Base-by-base conservation (phyloP, 129 eudicot genomes). In the Escallonia herrerae region DNA sequence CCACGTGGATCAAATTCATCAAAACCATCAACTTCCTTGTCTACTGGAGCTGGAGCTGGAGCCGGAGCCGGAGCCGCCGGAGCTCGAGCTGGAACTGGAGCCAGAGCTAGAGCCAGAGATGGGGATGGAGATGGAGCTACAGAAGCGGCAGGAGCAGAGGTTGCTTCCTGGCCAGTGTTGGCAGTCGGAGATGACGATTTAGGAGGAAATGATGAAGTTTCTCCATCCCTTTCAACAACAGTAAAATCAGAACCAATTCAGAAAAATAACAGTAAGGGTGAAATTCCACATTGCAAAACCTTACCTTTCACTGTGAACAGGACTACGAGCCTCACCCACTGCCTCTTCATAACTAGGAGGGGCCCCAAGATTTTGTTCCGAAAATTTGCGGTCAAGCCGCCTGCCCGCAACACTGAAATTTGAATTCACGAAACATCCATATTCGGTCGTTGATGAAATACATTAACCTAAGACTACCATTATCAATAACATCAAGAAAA, bases 291-390 rank as follows among this genome's bases (percentile, higher is more conserved):
- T 42, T 8, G 53, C 37, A 64, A 42, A 65, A 37, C 10, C 40
- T 15, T 80, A 94, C 99, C 95, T 84, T 59, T 94, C 95, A 61
- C 85, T 77, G 41, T 68, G 66, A 45, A 71, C 62, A 56, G 97
- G 95, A 67, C 97, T 87, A 65, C 78, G 84, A 58, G 67, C 67
- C n/a, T 75, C 82, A 73, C 85, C 82, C 60, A 86, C 90, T 53
- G 76, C 90, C 44, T 94, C 90, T 77, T 89, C 97, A 80, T 89
- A 89, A 79, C 88, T 89, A 71, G 95, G 97, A 64, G 97, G 95
- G 6, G 72, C 93, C 46, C 72, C 82, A 44, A 77, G 77, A 74
- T 80, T 81, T 74, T 77, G 89, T 64, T 80, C 97, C 61, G 95
- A 84, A 74, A 72, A 78, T 78, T 77, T 94, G 58, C 79, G 84